Conservation (phyloP, 495 filamentous ascomycete genomes). For the Podospora australis region DNA sequence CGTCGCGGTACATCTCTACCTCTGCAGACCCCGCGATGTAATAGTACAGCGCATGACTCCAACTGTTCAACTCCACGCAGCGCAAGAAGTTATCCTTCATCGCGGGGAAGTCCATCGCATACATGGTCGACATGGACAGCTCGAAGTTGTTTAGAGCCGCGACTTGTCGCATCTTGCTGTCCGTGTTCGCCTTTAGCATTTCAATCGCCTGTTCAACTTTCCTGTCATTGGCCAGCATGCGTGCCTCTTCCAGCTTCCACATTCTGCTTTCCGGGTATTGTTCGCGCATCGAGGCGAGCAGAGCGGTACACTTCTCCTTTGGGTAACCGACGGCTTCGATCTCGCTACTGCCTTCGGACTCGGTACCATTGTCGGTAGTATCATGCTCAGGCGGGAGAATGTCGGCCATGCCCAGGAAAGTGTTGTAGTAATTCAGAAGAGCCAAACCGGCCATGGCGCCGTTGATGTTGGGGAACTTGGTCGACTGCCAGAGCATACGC, state of each 20-base stretch:
- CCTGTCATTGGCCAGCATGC: conserved; percentile 64
- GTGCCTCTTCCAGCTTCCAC: conserved; percentile 86
- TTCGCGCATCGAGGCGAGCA: conserved; percentile 65
- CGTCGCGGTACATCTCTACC: conserved; percentile 69
- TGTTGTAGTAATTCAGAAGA: conserved; percentile 82
- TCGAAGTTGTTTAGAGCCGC: conserved; percentile 78
- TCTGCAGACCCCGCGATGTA: conserved; percentile 77
- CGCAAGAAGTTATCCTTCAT: conserved; percentile 68
- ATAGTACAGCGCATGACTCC: conserved; percentile 85
- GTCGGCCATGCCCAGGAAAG: conserved; percentile 75
- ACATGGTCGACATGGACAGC: conserved; percentile 71
- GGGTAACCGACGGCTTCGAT: conserved; percentile 63
- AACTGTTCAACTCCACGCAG: conserved; percentile 81
- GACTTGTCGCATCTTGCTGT: conserved; percentile 79
- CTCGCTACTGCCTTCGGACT: conserved; percentile 5
- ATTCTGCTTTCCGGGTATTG: conserved; percentile 77
- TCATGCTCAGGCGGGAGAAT: conserved; percentile 64
- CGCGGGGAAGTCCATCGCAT: conserved; percentile 62
- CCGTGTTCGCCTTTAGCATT: conserved; percentile 49
- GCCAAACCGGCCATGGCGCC: conserved; percentile 81
- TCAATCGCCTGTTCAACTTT: conserved; percentile 62
- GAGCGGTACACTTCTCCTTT: conserved; percentile 55
- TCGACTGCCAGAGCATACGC: conserved; percentile 85
- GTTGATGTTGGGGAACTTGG: conserved; percentile 81
- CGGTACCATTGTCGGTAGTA: conserved; percentile 30